Evolutionary conservation across 1,284 basidiomycete species (phyloP).

Genomic region (Naganishia albida): DNA sequence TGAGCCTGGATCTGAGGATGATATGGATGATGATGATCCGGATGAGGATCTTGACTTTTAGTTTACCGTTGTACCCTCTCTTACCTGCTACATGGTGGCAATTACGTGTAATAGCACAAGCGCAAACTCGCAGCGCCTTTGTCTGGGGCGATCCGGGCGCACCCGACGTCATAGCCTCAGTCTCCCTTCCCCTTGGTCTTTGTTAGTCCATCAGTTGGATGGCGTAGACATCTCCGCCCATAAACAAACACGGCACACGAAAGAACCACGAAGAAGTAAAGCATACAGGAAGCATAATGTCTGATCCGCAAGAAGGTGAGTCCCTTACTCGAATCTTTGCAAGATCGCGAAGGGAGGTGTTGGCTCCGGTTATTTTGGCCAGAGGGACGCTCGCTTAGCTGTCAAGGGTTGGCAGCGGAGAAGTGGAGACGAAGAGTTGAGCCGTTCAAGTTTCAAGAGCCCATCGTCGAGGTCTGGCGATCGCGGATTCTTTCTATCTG

Average conservation of each 20-base stretch:
- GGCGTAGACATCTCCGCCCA: too few species aligned
- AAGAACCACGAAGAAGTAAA: too few species aligned
- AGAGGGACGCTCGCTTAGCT: too few species aligned
- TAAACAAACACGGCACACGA: neutral
- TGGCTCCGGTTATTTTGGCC: constrained; percentile 9
- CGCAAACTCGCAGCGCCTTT: neutral
- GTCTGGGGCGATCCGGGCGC: neutral
- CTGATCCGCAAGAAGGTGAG: constrained; percentile 28
- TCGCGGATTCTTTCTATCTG: neutral
- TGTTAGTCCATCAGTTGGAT: neutral
- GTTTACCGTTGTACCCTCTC: neutral
- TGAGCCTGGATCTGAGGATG: constrained; percentile 83
- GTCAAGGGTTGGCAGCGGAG: too few species aligned
- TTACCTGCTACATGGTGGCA: neutral
- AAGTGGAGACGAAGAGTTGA: too few species aligned
- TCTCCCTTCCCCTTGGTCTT: neutral
- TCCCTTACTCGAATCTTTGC: neutral
- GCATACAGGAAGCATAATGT: neutral
- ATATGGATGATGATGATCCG: constrained; percentile 84
- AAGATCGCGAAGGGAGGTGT: constrained; percentile 1
- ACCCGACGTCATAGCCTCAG: constrained; percentile 11
- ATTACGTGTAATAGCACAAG: neutral
- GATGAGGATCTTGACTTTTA: constrained; percentile 74
- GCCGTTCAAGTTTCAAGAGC: too few species aligned
- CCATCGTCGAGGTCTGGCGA: too few species aligned